Evolutionary conservation across 768 basidiomycete species (phyloP), one percentile per base, ranked within the genome.

Genomic region (Boletus eberwhitei): DNA sequence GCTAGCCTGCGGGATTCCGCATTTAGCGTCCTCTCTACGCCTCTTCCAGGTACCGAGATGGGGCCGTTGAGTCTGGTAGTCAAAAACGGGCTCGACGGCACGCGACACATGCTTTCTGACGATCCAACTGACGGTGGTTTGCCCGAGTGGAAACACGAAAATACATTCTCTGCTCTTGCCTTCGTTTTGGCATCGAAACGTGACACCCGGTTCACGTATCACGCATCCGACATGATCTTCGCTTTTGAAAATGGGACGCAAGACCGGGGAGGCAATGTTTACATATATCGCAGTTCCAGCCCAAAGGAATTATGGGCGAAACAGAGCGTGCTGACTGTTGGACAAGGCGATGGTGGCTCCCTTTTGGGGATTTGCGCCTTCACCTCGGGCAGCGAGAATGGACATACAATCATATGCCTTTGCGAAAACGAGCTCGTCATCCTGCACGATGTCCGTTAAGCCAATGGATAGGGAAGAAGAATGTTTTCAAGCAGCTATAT

Each of bases 171-270:
- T 19, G 96, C 94, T 0, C 79, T 99, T 24, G 82, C 93, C 1
- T 99, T 98, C 66, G 96, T 99, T 38, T 77, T 99, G 47, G 93
- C 93, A 9, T 93, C 91, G 13, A 98, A 98, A 67, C 85, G 83
- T 29, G 93, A 98, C 69, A 85, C 89, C 1, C 84, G 92, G 19
- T 93, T 95, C 73, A 90, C 90, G 2, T 82, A 88, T 64, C 93
- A 98, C 64, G 69, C 79, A 0, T 70, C 71, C 2, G 68, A 75
- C 40, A 78, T 77, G 6, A 85, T 90, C 2, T 74, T 93, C 44
- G 93, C 93, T 0, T 94, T 98, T 61, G 95, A 98, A 70, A 84
- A 84, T 55, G 91, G 89, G 12, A 66, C 78, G 1, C 72, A 75
- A 34, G 80, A 81, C 53, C 80, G 84, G 26, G 86, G 87, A 24